Percentiles rank a stretch among this genome's conserved stretches.
Conservation (phyloP, 768 basidiomycete species). For the Xerocomellus amylosporus region DNA sequence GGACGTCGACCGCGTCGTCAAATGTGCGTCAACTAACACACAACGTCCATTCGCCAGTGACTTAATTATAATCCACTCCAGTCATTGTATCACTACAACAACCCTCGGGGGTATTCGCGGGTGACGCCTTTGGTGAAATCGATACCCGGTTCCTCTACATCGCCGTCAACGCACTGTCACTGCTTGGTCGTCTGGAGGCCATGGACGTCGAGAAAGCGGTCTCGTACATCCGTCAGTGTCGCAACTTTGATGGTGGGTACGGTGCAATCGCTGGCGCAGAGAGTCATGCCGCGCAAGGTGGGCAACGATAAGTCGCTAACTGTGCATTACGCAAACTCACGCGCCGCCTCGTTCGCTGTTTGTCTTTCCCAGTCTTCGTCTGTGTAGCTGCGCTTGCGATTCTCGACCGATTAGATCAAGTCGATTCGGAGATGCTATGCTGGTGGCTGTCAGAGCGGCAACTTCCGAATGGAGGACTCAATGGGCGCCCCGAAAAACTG, state of each 20-base stretch:
- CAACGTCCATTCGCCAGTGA: not conserved
- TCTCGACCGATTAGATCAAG: constrained; percentile 73
- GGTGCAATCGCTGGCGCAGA: constrained; percentile 83
- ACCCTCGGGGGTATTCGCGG: constrained; percentile 83
- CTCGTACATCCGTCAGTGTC: constrained; percentile 70
- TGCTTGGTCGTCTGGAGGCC: constrained; percentile 70
- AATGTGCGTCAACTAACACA: constrained; percentile 50
- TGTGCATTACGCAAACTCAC: not conserved
- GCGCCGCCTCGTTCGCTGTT: not conserved
- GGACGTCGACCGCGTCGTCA: constrained; percentile 64
- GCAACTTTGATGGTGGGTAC: constrained; percentile 96
- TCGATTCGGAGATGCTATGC: constrained; percentile 75
- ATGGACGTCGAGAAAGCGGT: constrained; percentile 69
- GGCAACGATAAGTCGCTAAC: not conserved
- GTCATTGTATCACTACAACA: constrained; percentile 85
- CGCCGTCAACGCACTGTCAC: constrained; percentile 76
- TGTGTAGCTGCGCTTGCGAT: constrained; percentile 88
- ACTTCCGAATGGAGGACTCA: constrained; percentile 88
- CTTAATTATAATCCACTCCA: constrained; percentile 30
- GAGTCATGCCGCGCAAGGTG: constrained; percentile 90
- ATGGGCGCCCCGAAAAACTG: constrained; percentile 96
- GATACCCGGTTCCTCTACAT: constrained; percentile 92
- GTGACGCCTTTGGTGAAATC: constrained; percentile 87
- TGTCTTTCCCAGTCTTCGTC: constrained; percentile 67
- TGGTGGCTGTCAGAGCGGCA: constrained; percentile 97